A percentile compares a stretch with the other conserved stretches of the same genome.
phyloP scores from a whole-genome alignment of 2,329 filamentous ascomycete species.

The Diaporthe ilicicola region DNA sequence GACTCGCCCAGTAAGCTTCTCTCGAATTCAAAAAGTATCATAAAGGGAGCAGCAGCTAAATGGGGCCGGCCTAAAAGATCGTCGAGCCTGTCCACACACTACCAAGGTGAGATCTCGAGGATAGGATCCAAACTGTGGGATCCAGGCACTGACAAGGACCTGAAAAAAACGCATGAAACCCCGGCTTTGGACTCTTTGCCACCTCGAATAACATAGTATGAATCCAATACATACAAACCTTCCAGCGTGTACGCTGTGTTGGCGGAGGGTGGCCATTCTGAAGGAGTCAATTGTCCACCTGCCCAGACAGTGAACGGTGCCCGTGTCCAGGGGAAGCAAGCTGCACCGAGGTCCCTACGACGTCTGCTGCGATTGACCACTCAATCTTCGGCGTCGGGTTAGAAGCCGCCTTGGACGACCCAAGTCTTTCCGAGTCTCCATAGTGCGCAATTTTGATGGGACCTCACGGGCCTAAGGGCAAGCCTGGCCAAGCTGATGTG shows the following conservation, averaged over 20 bases:
- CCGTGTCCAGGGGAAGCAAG: neutral
- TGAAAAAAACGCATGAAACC: neutral
- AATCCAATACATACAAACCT: slow-evolving; percentile 5
- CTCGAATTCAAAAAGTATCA: neutral
- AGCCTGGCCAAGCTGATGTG: neutral
- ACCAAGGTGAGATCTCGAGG: neutral
- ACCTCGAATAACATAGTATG: neutral
- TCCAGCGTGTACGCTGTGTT: neutral
- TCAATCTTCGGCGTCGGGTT: neutral
- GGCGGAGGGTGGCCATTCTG: neutral
- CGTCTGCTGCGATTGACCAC: neutral
- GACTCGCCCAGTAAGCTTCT: neutral
- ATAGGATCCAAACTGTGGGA: neutral
- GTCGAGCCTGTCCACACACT: neutral
- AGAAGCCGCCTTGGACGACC: neutral
- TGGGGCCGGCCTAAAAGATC: neutral
- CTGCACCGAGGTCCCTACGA: neutral
- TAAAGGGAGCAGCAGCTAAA: neutral
- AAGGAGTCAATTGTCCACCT: neutral
- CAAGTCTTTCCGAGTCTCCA: neutral
- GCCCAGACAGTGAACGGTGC: neutral
- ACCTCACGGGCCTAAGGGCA: neutral
- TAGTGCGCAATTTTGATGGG: neutral
- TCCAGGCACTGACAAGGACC: neutral
- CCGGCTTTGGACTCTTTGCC: neutral